Evolutionary conservation across 352 stramenopile genomes (phyloP), one percentile per base, ranked within the genome.

Genomic region (Pythium aphanidermatum): DNA sequence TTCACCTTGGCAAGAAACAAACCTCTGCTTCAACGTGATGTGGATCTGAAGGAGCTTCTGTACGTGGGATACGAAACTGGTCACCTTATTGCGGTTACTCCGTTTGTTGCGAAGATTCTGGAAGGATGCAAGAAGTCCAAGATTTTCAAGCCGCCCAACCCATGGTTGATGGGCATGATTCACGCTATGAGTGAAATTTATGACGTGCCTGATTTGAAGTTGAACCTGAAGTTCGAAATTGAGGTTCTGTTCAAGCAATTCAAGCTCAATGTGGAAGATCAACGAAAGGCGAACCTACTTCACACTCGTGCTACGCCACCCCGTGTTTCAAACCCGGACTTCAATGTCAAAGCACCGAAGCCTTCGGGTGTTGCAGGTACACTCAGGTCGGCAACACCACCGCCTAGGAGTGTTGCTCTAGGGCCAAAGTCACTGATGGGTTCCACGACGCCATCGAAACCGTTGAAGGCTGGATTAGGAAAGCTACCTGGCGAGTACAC

Each of bases 161-260:
- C 96, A 26, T 99, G 97, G 97, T 77, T 99, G 14, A 99, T 99
- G 95, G 96, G 95, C n/a, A 83, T 99, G 53, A 90, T 99, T 27
- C 82, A 96, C 63, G 88, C 97, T 8, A 98, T 99, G 73, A 86
- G 88, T 30, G 95, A 98, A 46, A 86, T 99, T 24, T 99, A 99
- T 65, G 88, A 98, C 54, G 93, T 99, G 5, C 87, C 97, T n/a
- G 95, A 98, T 54, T 79, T 99, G 33, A 99, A 99, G 65, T 95
- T 99, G 54, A 99, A 99, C 66, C 95, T 99, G 38, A 99, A 99
- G 61, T 99, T 99, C 65, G 96, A 99, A 68, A 97, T 99, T 37
- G 96, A 99, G 72, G 95, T 99, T 31, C 62, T 99, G 4, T 99
- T 97, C 75, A 99, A 99, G 69, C 98, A 97, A 68, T 92, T 99